Base-by-base conservation (phyloP, 179 eudicot species). In the Kewa caespitosa region DNA sequence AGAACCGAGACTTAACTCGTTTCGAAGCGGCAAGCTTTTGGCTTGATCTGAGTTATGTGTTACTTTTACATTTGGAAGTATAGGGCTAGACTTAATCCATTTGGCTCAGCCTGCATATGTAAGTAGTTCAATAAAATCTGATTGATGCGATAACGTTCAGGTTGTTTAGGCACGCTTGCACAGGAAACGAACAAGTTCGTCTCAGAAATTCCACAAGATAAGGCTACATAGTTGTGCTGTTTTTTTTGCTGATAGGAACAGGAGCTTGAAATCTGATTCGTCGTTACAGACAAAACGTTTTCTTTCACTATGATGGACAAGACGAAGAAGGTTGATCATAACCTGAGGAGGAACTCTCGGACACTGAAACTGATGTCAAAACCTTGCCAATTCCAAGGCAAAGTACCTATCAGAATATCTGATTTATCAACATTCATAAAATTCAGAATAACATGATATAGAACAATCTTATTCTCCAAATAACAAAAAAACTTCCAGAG, bases 401-500 rank as follows among this genome's bases (percentile, higher is more conserved):
- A 70, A 71, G 41, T 42, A 38, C 17, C 32, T 27, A 38, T 72
- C n/a, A 37, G 65, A 72, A 41, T 30, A 37, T 2, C 34, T 25
- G 3, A 1, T 10, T n/a, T 32, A 18, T 57, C 46, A 57, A 57
- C 64, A 1, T 2, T 38, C 9, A 50, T 4, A 48, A 62, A 31
- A 60, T 38, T 69, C 6, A 63, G 33, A 14, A 37, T 37, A 50
- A 25, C 48, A 62, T 23, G 57, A 68, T 36, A 36, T 67, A 74
- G 61, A 74, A 75, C 65, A 39, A 48, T 62, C 43, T 67, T 59
- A 70, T n/a, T n/a, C 63, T 62, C 27, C 37, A 73, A 73, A 48
- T 32, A 69, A 55, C 33, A 59, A 30, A 60, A 69, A 59, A 41
- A 73, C 81, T 48, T 70, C 76, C 71, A 22, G 65, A 37, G 63